These are phyloP conservation scores for Trichoderma polysporum DNA, from an alignment of 2,329 filamentous ascomycete species.

Conservation along the genomic window DNA sequence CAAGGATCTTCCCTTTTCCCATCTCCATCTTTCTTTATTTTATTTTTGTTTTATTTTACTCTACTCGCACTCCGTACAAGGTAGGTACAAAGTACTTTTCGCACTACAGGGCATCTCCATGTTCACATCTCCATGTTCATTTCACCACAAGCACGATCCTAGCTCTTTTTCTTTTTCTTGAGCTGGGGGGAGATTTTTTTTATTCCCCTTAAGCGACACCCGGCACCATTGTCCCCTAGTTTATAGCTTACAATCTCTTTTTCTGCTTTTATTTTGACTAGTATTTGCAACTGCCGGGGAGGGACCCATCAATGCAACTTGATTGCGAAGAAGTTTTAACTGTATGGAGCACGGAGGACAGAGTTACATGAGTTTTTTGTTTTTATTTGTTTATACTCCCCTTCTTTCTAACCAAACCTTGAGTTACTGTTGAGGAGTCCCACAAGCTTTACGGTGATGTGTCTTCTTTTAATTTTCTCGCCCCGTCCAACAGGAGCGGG, in stretches of 20 bases:
- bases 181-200: not conserved
- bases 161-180: too few relatives aligned
- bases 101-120: not conserved
- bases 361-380: not conserved
- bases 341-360: not conserved
- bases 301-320: not conserved
- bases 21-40: not conserved
- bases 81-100: too few relatives aligned
- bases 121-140: not conserved
- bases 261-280: not conserved
- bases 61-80: too few relatives aligned
- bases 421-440: not conserved
- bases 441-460: not conserved
- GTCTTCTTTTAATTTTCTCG: not conserved
- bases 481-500: not conserved
- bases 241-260: not conserved
- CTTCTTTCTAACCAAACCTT: not conserved
- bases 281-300: not conserved
- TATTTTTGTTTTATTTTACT: not conserved
- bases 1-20: not conserved
- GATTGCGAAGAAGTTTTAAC: not conserved
- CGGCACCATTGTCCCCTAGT: not conserved
- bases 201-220: not conserved
- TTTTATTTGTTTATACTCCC: too few relatives aligned
- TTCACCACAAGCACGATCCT: not conserved